Base-by-base conservation (phyloP, 2,329 filamentous ascomycete species). In the Penicillium glabrum region DNA sequence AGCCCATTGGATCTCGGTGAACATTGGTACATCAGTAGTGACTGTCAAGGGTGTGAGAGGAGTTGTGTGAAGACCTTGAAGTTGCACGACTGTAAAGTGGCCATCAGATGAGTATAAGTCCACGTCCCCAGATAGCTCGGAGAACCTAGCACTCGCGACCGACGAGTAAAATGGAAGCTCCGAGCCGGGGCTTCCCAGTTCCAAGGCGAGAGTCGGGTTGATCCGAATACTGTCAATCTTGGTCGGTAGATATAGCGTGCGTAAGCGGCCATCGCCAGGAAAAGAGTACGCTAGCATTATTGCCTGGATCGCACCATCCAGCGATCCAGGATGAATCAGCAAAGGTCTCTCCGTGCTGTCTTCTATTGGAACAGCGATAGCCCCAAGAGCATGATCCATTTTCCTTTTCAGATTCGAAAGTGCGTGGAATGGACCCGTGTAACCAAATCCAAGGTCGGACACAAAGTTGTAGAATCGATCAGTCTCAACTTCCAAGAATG, bases 401-500 rank as follows among this genome's bases (percentile, higher is more conserved):
- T 54, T 61, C 19, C 66, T 60, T 13, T 48, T 55, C 13, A 67
- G 27, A 2, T 19, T 46, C 5, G 58, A 59, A 14, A 69, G 53
- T 5, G 60, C 53, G 13, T 55, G 54, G 58, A 71, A 71, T 11
- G 63, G 56, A 2, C 60, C 63, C 1, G 61, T 61, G 33, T 70
- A 73, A 6, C 61, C 61, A 37, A 68, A 70, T 8, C 70, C 70
- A 24, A 68, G 54, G 0, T 66, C 47, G 0, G 51, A 46, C 2
- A 71, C 55, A 5, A 58, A 58, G n/a, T 56, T 57, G 49, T 73
- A 72, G 48, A 71, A 71, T 6, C 57, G 44, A 11, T 69, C 63
- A 1, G 54, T 37, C 13, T 69, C 63, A 14, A 68, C 39, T 2
- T 58, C 60, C 2, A 66, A 23, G 19, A 63, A 61, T 5, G 37